A percentile compares a stretch with the other conserved stretches of the same genome.
Conservation (phyloP, 2,329 filamentous ascomycete genomes). For the Trichoderma atroviride region DNA sequence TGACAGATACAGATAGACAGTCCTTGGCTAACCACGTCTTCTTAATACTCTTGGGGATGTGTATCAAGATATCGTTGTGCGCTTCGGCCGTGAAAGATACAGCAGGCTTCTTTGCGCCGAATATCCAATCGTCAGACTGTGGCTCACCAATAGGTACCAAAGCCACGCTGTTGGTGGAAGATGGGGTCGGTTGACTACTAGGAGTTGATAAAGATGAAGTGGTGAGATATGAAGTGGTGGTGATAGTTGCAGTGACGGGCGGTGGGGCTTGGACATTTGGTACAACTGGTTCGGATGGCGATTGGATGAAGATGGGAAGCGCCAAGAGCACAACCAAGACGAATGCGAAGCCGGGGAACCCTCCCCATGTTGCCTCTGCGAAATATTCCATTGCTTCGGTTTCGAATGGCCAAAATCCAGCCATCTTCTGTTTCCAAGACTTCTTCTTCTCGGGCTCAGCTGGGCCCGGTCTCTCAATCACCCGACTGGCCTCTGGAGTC, state of each 20-base stretch:
- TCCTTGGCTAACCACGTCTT: slow-evolving; percentile 58
- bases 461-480: slow-evolving; percentile 31
- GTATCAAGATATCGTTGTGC: slow-evolving; percentile 56
- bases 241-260: slow-evolving; percentile 32
- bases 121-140: slow-evolving; percentile 40
- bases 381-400: slow-evolving; percentile 28
- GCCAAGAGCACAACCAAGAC: slow-evolving; percentile 32
- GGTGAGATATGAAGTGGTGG: slow-evolving; percentile 29
- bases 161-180: slow-evolving; percentile 33
- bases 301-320: slow-evolving; percentile 37
- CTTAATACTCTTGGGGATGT: slow-evolving; percentile 54
- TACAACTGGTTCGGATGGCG: slow-evolving; percentile 25
- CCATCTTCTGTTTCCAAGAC: slow-evolving; percentile 29
- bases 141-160: slow-evolving; percentile 38
- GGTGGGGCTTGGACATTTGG: slow-evolving; percentile 18
- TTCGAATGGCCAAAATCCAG: slow-evolving; percentile 28
- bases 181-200: slow-evolving; percentile 22
- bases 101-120: slow-evolving; percentile 39
- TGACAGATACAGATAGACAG: slow-evolving; percentile 59
- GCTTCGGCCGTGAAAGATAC: slow-evolving; percentile 40
- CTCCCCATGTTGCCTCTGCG: slow-evolving; percentile 29
- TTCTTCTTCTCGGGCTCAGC: slow-evolving; percentile 25
- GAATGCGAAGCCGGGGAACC: slow-evolving; percentile 35
- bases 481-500: slow-evolving; percentile 41
- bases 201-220: slow-evolving; percentile 25